These are phyloP conservation scores for Elsinoe arachidis DNA, from an alignment of 2,329 filamentous ascomycete genomes.

Conservation along the genomic window DNA sequence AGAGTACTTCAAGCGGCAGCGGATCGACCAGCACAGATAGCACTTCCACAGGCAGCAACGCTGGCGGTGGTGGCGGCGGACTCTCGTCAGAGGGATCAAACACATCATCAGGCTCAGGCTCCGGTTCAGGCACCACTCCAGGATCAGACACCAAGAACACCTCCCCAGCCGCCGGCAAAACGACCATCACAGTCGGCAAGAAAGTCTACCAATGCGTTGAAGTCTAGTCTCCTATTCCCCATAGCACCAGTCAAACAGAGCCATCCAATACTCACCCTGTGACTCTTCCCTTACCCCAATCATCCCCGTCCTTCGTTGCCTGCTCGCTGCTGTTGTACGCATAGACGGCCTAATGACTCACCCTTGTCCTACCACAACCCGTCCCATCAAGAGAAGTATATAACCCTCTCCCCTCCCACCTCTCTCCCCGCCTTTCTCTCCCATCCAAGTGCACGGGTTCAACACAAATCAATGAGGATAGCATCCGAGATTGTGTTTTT, in stretches of 20 bases:
- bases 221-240: background rate
- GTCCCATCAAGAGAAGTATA: background rate
- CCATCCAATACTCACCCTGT: background rate
- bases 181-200: background rate
- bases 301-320: no score
- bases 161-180: background rate
- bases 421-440: background rate
- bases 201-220: conserved; percentile 1
- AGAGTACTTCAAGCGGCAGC: background rate
- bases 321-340: background rate
- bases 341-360: background rate
- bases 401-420: background rate
- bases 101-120: background rate
- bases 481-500: background rate
- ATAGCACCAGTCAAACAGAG: background rate
- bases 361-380: background rate
- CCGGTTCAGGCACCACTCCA: background rate
- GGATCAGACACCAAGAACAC: background rate
- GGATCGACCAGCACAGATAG: no score
- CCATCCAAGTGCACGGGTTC: background rate
- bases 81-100: no score
- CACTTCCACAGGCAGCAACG: no score
- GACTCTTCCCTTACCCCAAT: background rate
- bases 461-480: background rate
- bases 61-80: no score